Evolutionary conservation across 2,329 filamentous ascomycete species (phyloP).

Genomic region (Elsinoe ampelina): DNA sequence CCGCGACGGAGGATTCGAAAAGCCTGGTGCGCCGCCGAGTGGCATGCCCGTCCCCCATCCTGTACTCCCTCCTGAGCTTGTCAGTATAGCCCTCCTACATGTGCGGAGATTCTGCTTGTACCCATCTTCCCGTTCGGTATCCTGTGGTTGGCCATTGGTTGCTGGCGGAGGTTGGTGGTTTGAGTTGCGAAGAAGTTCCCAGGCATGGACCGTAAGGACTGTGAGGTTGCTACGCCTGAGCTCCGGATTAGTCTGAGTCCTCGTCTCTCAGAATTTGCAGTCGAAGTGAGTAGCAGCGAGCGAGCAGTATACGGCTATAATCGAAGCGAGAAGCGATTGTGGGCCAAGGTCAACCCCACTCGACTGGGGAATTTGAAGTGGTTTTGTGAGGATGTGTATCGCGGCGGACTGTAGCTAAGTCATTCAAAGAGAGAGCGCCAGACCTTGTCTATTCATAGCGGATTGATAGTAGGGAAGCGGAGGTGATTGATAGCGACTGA

Average conservation of each 20-base stretch:
- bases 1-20: slow-evolving; percentile 15
- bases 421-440: background rate
- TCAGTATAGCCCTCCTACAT: background rate
- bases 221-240: slow-evolving; percentile 39
- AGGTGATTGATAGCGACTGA: background rate
- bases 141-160: slow-evolving; percentile 16
- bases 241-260: background rate
- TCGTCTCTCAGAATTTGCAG: background rate
- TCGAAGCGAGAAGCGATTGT: background rate
- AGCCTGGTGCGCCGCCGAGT: slow-evolving; percentile 13
- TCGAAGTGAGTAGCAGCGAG: background rate
- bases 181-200: slow-evolving; percentile 40
- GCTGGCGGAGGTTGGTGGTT: slow-evolving; percentile 15
- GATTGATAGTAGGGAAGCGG: background rate
- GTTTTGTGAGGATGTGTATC: background rate
- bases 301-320: background rate
- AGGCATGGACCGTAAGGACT: slow-evolving; percentile 44
- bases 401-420: background rate
- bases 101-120: background rate
- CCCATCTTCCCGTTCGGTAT: slow-evolving; percentile 17
- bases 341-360: background rate
- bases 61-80: slow-evolving; percentile 7
- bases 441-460: slow-evolving; percentile 13
- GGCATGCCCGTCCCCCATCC: slow-evolving; percentile 18
- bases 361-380: background rate